A percentile compares a stretch with the other conserved stretches of the same genome.
phyloP scores from a whole-genome alignment of 2,329 filamentous ascomycete species.

The Curvularia sp. region DNA sequence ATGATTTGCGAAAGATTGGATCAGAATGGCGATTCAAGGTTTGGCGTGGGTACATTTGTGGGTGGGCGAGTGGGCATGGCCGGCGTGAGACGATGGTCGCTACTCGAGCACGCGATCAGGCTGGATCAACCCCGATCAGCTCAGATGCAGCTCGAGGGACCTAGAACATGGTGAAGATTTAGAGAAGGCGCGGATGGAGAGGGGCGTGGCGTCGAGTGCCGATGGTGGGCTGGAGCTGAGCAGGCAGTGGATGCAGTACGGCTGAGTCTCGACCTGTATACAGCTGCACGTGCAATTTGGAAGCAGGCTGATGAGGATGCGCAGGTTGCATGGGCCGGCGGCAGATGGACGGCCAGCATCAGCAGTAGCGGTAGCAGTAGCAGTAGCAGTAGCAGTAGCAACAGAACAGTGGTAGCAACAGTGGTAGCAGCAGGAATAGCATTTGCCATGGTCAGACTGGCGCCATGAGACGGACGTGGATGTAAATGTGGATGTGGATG shows the following conservation, averaged over 20 bases:
- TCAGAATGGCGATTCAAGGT: constrained; percentile 1
- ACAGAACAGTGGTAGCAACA: background rate
- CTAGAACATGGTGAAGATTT: constrained; percentile 2
- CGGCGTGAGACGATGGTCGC: background rate
- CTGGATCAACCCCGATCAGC: background rate
- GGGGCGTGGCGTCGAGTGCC: background rate
- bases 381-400: background rate
- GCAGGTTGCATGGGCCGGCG: constrained; percentile 6
- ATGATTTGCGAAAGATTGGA: constrained; percentile 8
- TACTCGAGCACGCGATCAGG: background rate
- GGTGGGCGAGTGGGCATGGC: background rate
- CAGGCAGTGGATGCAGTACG: background rate
- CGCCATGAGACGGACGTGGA: constrained; percentile 5
- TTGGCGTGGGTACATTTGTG: background rate
- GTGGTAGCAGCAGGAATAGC: background rate
- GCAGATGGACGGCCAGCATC: background rate
- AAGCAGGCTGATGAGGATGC: constrained; percentile 2
- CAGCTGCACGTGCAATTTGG: constrained; percentile 7
- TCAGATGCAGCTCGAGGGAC: background rate
- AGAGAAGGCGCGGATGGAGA: background rate
- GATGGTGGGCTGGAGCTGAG: background rate
- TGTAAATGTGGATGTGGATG: too few species aligned
- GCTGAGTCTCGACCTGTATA: constrained; percentile 2
- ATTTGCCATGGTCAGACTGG: constrained; percentile 2
- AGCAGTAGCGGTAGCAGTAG: background rate